phyloP scores from a whole-genome alignment of 192 early-diverging fungal genomes.

The Backusella tarrabulga region DNA sequence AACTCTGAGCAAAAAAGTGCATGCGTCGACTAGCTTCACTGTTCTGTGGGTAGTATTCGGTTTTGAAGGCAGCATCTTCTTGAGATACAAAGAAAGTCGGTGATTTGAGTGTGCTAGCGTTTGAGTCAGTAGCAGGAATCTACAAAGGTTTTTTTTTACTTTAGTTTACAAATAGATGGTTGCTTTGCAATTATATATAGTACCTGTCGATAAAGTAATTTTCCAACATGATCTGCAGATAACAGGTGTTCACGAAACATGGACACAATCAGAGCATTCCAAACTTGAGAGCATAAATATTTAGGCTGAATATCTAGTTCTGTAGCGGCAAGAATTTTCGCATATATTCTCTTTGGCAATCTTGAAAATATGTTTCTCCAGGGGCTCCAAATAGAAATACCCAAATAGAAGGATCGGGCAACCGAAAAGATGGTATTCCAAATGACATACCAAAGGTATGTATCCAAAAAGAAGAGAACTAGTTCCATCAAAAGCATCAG shows the following conservation, averaged over 20 bases:
- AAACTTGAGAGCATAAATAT: conserved; percentile 78
- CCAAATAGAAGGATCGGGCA: conserved; percentile 69
- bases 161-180: background rate
- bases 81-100: conserved; percentile 66
- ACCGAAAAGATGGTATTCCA: conserved; percentile 85
- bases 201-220: conserved; percentile 76
- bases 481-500: conserved; percentile 75
- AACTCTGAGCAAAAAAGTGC: conserved; percentile 83
- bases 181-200: background rate
- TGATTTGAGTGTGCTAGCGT: conserved; percentile 65
- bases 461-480: conserved; percentile 81
- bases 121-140: conserved; percentile 40
- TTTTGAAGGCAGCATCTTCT: conserved; percentile 64
- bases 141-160: no score
- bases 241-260: conserved; percentile 83
- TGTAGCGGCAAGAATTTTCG: conserved; percentile 65
- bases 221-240: conserved; percentile 70
- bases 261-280: conserved; percentile 81
- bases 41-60: conserved; percentile 66
- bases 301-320: conserved; percentile 77
- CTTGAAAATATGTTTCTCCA: conserved; percentile 81
- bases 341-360: conserved; percentile 77
- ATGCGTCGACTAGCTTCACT: conserved; percentile 82
- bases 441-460: conserved; percentile 87
- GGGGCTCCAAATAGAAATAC: conserved; percentile 79